Percentiles rank a stretch among this genome's conserved stretches.
These are phyloP conservation scores for Fraxinus sp. DNA, from an alignment of 305 asterid genomes.

Conservation along the genomic window DNA sequence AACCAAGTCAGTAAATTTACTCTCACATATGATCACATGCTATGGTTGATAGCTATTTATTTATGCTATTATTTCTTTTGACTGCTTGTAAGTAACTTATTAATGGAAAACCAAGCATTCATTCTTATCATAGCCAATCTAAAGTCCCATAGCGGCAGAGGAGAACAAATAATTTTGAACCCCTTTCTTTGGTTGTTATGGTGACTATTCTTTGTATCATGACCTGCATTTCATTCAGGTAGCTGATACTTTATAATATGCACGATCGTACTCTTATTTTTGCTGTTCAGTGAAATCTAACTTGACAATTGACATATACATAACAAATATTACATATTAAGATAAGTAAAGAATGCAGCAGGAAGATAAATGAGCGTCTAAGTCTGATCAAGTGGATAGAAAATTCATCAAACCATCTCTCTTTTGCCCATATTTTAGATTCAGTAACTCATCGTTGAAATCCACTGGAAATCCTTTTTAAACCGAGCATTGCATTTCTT, in stretches of 20 bases:
- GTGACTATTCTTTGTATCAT: constrained; percentile 5
- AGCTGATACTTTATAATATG: neutral
- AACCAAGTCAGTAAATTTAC: constrained; percentile 20
- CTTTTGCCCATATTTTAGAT: neutral
- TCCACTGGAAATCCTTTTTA: neutral
- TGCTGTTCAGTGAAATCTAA: neutral
- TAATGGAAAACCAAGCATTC: constrained; percentile 15
- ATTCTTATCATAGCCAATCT: constrained; percentile 12
- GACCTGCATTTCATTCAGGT: constrained; percentile 23
- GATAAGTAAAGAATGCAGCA: neutral
- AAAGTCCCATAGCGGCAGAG: constrained; percentile 23
- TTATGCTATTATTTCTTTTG: constrained; percentile 1
- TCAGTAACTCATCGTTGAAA: neutral
- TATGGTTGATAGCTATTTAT: constrained; percentile 4
- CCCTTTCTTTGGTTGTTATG: constrained; percentile 21
- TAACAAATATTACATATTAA: neutral
- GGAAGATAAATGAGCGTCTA: neutral
- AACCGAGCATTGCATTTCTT: constrained; percentile 1
- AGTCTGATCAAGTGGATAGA: neutral
- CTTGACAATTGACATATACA: neutral
- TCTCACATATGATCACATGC: neutral
- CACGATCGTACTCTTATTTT: neutral
- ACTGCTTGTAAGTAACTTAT: constrained; percentile 17
- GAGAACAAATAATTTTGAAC: neutral
- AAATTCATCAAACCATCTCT: neutral